Evolutionary conservation across 2,329 filamentous ascomycete genomes (phyloP).

Genomic region (Gliomastix tumulicola): DNA sequence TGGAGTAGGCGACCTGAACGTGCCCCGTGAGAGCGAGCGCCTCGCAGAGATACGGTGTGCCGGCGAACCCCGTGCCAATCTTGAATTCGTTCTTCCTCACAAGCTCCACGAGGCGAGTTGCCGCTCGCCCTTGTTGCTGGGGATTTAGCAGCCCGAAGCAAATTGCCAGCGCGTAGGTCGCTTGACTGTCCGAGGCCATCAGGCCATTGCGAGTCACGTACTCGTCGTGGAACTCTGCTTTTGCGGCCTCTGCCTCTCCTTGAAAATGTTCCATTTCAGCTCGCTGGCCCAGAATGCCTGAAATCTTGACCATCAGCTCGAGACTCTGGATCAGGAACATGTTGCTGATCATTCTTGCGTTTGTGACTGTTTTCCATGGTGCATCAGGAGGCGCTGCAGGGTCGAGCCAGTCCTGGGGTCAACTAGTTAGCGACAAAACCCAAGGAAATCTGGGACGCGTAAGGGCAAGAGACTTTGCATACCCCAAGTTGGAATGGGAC

Average conservation of each 20-base stretch:
- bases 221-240: not conserved
- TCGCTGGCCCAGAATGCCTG: not conserved
- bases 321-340: slow-evolving; percentile 1
- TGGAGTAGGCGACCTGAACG: slow-evolving; percentile 29
- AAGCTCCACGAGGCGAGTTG: not conserved
- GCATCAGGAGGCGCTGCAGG: not conserved
- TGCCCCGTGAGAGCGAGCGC: not conserved
- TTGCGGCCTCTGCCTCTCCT: not conserved
- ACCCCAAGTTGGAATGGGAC: slow-evolving; percentile 1
- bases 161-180: slow-evolving; percentile 1
- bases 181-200: not conserved
- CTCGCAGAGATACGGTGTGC: slow-evolving; percentile 1
- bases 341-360: slow-evolving; percentile 1
- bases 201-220: not conserved
- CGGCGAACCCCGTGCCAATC: slow-evolving; percentile 1
- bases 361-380: not conserved
- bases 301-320: slow-evolving; percentile 1
- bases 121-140: not conserved
- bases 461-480: no score
- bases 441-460: not conserved
- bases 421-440: slow-evolving; percentile 2
- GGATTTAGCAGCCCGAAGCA: not conserved
- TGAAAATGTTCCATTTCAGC: not conserved
- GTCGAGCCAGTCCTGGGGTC: slow-evolving; percentile 1
- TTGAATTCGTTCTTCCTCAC: slow-evolving; percentile 1